Percentiles rank a stretch among this genome's conserved stretches.
phyloP scores from a whole-genome alignment of 1,284 basidiomycete species.

The Naganishia cerealis region DNA sequence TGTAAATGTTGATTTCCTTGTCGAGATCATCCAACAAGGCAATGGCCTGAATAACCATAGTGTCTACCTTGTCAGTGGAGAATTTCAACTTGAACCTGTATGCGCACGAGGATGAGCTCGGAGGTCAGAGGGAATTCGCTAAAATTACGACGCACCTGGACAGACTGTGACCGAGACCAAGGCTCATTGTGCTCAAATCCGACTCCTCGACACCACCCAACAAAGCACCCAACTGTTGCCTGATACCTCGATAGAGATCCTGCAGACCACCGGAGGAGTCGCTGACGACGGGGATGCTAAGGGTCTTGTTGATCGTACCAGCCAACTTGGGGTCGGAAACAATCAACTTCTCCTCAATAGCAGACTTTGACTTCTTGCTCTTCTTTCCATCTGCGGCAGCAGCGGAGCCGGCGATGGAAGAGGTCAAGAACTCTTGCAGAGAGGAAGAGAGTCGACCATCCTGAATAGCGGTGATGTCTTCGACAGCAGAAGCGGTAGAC shows the following conservation, averaged over 20 bases:
- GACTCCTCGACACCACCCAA: constrained; percentile 90
- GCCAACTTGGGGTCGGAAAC: constrained; percentile 88
- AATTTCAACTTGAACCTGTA: constrained; percentile 96
- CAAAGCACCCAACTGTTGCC: constrained; percentile 80
- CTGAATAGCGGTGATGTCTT: constrained; percentile 90
- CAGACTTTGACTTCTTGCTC: constrained; percentile 71
- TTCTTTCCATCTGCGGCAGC: constrained; percentile 46
- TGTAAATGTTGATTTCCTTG: constrained; percentile 99
- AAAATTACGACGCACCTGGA: constrained; percentile 64
- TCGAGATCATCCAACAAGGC: constrained; percentile 97
- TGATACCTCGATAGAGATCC: constrained; percentile 95
- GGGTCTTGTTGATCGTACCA: constrained; percentile 85
- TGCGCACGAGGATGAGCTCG: neutral
- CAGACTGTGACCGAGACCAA: constrained; percentile 94
- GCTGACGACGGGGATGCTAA: constrained; percentile 81
- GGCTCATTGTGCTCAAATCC: constrained; percentile 93
- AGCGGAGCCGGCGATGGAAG: constrained; percentile 67
- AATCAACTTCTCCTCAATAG: constrained; percentile 75
- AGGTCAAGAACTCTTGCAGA: constrained; percentile 87
- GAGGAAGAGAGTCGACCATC: constrained; percentile 89
- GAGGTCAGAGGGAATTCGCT: neutral
- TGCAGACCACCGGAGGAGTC: constrained; percentile 60
- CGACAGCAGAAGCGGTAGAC: constrained; percentile 96
- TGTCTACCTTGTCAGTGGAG: constrained; percentile 98
- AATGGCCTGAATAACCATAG: constrained; percentile 98